Conservation (phyloP, 2,329 filamentous ascomycete genomes). For the Phymatotrichopsis omnivora region DNA sequence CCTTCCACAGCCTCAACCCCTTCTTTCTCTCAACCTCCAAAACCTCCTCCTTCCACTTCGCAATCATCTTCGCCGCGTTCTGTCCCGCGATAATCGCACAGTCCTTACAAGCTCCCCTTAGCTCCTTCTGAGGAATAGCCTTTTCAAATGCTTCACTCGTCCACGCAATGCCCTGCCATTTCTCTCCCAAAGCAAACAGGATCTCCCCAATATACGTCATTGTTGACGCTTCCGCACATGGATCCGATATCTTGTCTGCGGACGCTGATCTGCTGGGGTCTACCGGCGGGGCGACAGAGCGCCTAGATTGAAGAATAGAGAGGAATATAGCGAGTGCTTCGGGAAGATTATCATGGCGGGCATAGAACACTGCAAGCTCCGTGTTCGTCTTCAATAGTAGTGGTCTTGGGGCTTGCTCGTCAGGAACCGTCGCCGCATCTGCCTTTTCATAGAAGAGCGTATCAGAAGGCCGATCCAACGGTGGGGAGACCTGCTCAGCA, state of each 20-base stretch:
- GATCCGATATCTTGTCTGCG: constrained; percentile 15
- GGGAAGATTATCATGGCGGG: constrained; percentile 1
- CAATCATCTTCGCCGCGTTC: constrained; percentile 29
- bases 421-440: not conserved
- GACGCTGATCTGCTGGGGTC: constrained; percentile 3
- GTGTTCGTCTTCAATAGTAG: constrained; percentile 11
- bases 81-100: constrained; percentile 29
- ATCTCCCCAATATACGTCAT: constrained; percentile 31
- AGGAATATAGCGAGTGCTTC: constrained; percentile 20
- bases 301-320: constrained; percentile 12
- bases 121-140: constrained; percentile 21
- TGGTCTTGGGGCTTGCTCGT: not conserved
- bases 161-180: constrained; percentile 28
- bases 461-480: no score
- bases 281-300: not conserved
- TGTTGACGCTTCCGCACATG: constrained; percentile 27
- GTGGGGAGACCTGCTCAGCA: not conserved
- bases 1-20: not conserved
- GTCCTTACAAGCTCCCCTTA: constrained; percentile 24
- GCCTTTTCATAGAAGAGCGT: not conserved
- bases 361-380: constrained; percentile 21
- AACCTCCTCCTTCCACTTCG: constrained; percentile 20
- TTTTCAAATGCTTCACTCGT: constrained; percentile 27
- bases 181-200: constrained; percentile 29
- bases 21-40: not conserved